Evolutionary conservation across 2,329 filamentous ascomycete species (phyloP).

Genomic region (Hypoxylon sp.): DNA sequence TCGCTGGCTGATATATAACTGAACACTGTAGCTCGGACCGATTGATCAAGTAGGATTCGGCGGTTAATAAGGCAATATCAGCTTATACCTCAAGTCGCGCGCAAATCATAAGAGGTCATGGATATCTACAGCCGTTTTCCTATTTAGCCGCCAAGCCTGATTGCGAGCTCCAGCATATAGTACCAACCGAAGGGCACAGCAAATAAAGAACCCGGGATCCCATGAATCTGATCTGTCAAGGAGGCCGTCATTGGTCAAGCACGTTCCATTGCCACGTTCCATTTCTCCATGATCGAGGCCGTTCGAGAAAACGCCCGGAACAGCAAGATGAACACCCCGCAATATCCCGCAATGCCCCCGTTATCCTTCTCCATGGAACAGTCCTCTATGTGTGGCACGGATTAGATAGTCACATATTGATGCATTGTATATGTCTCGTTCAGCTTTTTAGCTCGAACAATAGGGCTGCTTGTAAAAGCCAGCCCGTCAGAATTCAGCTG

Average conservation of each 20-base stretch:
- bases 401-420: conserved; percentile 20
- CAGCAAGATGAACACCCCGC: conserved; percentile 31
- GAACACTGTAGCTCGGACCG: conserved; percentile 41
- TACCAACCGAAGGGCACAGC: conserved; percentile 36
- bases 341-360: conserved; percentile 38
- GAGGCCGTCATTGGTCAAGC: conserved; percentile 27
- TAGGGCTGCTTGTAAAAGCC: conserved; percentile 26
- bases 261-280: conserved; percentile 40
- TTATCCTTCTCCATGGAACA: conserved; percentile 23
- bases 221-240: conserved; percentile 9
- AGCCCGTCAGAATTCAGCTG: conserved; percentile 38
- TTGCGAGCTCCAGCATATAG: conserved; percentile 34
- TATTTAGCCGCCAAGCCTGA: conserved; percentile 52
- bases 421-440: conserved; percentile 11
- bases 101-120: conserved; percentile 42
- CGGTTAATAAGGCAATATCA: conserved; percentile 51
- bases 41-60: conserved; percentile 46
- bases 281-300: conserved; percentile 39
- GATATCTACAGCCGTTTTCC: conserved; percentile 44
- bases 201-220: conserved; percentile 34
- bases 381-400: conserved; percentile 12
- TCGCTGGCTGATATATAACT: conserved; percentile 45
- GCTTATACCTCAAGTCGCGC: conserved; percentile 36
- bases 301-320: conserved; percentile 37
- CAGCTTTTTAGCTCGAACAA: conserved; percentile 29